Base-by-base conservation (phyloP, 257 asterid genomes). In the Oldenlandia corymbosa region DNA sequence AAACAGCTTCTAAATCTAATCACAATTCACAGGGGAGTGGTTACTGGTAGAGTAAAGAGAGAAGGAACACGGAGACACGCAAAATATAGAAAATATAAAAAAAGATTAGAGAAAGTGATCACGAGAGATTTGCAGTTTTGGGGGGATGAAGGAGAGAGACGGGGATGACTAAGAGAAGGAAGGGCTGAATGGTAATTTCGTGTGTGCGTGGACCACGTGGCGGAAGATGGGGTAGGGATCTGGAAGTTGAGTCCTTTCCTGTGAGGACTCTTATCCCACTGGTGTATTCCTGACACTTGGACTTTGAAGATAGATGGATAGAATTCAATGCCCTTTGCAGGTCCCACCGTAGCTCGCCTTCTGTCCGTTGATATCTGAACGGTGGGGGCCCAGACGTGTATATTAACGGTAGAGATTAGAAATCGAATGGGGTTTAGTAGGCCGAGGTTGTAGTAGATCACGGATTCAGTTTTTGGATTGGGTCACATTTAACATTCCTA, bases 81-180 rank as follows among this genome's bases (percentile, higher is more conserved):
- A 34, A 3, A 34, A 34, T 34, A 3, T 34, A 9, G 39, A 34
- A 3, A 4, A 34, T 3, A 34, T 4, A 9, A 34, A 9, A 34
- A 9, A 34, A 34, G 4, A 3, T 4, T 9, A 34, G 39, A 34
- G 39, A 34, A 9, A 34, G 39, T 3, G 39, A 34, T 4, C 6
- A 34, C 9, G 39, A 9, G 39, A 9, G 39, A 3, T 4, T 34
- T 34, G 9, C 6, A 9, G 9, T 9, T 34, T 34, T 34, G 50
- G 21, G 21, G 50, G 21, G 50, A 17, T 16, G 50, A 45, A 14
- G 14, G 72, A 71, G n/a, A n/a, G 95, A 81, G 87, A 80, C 86
- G 84, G 80, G 90, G 80, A 53, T 57, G 90, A 79, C 76, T 85
- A 80, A 88, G 78, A 73, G 88, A 85, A 63, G 85, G 81, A 82